Conservation (phyloP, 495 filamentous ascomycete genomes). For the Glutinoglossum americanum region DNA sequence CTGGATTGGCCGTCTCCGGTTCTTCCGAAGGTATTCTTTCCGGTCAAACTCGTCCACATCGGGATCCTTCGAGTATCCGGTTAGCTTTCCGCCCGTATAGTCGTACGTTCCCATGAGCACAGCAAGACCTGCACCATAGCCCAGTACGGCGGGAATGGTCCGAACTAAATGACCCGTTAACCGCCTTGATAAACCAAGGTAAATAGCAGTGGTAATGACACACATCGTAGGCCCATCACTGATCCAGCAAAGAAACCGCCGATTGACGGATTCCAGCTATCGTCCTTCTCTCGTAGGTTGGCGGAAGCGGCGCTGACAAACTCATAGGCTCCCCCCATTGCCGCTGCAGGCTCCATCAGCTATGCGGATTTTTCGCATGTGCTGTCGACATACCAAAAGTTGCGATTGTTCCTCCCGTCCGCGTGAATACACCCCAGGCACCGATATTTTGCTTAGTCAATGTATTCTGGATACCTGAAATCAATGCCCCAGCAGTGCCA, state of each 20-base stretch:
- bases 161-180: constrained; percentile 29
- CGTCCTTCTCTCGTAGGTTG: constrained; percentile 58
- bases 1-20: constrained; percentile 52
- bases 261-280: constrained; percentile 43
- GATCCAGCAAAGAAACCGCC: constrained; percentile 54
- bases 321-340: constrained; percentile 57
- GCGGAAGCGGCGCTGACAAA: constrained; percentile 54
- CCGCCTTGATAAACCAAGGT: not conserved
- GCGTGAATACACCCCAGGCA: constrained; percentile 52
- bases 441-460: constrained; percentile 60
- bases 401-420: constrained; percentile 41
- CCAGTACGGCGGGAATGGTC: constrained; percentile 58
- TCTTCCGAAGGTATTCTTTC: constrained; percentile 55
- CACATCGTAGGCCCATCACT: constrained; percentile 43
- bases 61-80: constrained; percentile 31
- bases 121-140: constrained; percentile 46
- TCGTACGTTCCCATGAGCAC: constrained; percentile 45
- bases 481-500: constrained; percentile 43
- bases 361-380: not conserved
- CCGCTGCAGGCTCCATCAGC: constrained; percentile 28
- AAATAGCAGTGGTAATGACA: constrained; percentile 8
- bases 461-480: constrained; percentile 68
- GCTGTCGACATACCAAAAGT: constrained; percentile 32
- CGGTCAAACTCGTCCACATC: constrained; percentile 59
- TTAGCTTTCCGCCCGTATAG: constrained; percentile 50